Conservation (phyloP, 768 basidiomycete genomes). For the Dendrothele bispora region DNA sequence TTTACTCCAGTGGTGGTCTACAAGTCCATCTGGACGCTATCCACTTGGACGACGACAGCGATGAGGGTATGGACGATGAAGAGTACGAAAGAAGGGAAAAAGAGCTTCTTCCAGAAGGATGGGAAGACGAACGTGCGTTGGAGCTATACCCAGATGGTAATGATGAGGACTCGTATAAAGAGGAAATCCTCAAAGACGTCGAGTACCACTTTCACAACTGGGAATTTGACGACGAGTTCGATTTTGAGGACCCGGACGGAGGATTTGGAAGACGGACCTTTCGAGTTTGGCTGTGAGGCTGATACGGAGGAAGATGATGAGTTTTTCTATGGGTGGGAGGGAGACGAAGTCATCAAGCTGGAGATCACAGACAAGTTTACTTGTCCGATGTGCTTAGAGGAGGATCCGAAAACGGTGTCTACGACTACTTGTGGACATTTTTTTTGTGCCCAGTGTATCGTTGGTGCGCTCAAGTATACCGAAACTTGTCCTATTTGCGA, state of each 20-base stretch:
- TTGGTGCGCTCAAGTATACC: constrained; percentile 2
- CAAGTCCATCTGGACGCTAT: constrained; percentile 1
- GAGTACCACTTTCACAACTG: constrained; percentile 1
- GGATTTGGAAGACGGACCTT: neutral
- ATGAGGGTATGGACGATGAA: neutral
- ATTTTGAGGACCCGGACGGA: constrained; percentile 7
- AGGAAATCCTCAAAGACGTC: neutral
- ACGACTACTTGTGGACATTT: constrained; percentile 5
- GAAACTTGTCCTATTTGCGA: constrained; percentile 3
- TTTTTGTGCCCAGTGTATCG: constrained; percentile 7
- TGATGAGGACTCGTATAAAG: neutral
- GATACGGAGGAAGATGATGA: neutral
- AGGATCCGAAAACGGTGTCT: neutral
- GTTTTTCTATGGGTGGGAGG: neutral
- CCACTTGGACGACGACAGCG: no score
- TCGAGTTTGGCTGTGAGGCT: neutral
- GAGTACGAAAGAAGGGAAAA: neutral
- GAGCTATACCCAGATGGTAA: constrained; percentile 5
- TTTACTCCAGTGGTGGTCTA: neutral
- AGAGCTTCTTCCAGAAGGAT: neutral
- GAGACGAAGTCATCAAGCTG: no score
- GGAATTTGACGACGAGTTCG: neutral
- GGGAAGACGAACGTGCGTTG: constrained; percentile 3
- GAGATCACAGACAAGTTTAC: neutral
- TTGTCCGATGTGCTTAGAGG: constrained; percentile 6